Evolutionary conservation across 805 yeast species (phyloP).

Genomic region (Candida golubevii): DNA sequence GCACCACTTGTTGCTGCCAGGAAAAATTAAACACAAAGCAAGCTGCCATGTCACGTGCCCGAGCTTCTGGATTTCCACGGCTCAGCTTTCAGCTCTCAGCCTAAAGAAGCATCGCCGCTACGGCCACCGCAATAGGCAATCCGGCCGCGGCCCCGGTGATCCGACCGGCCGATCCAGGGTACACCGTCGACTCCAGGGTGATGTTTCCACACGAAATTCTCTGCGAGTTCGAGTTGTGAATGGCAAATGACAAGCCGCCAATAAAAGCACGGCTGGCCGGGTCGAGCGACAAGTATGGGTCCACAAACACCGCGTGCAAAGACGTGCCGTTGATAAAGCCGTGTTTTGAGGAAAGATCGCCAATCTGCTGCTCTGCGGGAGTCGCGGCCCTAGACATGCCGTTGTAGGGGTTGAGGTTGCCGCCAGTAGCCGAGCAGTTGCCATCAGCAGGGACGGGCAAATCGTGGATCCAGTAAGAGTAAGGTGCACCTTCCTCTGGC

Average conservation of each 20-base stretch:
- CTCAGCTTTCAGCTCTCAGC: not conserved
- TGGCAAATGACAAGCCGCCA: conserved; percentile 31
- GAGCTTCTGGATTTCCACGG: too few relatives aligned
- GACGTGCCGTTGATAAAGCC: conserved; percentile 31
- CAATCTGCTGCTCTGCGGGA: conserved; percentile 26
- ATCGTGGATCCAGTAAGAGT: conserved; percentile 38
- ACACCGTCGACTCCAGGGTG: not conserved
- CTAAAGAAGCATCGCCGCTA: conserved; percentile 8
- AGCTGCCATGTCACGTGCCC: too few relatives aligned
- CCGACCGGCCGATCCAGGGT: conserved; percentile 1
- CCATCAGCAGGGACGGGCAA: conserved; percentile 33
- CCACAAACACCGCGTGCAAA: conserved; percentile 22
- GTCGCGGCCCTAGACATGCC: conserved; percentile 26
- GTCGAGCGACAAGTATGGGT: conserved; percentile 31
- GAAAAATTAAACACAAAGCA: too few relatives aligned
- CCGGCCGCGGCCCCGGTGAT: not conserved
- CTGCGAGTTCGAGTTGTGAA: conserved; percentile 30
- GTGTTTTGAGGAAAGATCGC: conserved; percentile 40
- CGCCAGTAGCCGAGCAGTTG: conserved; percentile 30
- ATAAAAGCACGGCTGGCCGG: conserved; percentile 22
- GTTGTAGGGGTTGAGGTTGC: conserved; percentile 37
- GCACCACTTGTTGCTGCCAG: too few relatives aligned
- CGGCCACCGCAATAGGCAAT: conserved; percentile 13
- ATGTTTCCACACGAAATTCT: conserved; percentile 40
- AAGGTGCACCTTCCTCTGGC: conserved; percentile 36